These are phyloP conservation scores for Picochlorum sp. DNA, from an alignment of 139 green algal species.

Conservation along the genomic window DNA sequence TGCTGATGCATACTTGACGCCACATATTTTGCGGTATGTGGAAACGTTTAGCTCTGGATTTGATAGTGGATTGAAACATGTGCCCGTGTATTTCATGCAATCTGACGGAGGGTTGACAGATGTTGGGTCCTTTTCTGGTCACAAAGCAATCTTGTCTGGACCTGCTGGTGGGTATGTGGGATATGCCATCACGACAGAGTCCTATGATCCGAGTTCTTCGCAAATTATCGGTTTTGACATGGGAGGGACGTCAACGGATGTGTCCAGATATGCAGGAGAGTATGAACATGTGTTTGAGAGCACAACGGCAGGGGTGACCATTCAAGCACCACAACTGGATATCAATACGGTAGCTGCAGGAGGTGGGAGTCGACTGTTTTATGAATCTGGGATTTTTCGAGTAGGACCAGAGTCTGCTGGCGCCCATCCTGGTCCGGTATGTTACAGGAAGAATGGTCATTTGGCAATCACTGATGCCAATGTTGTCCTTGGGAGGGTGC, in stretches of 20 bases:
- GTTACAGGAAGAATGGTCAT: constrained; percentile 86
- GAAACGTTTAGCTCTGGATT: constrained; percentile 76
- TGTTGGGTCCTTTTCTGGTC: constrained; percentile 70
- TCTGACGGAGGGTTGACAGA: constrained; percentile 75
- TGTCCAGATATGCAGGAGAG: constrained; percentile 76
- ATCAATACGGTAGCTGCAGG: constrained; percentile 98
- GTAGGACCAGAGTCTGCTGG: constrained; percentile 92
- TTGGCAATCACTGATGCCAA: constrained; percentile 96
- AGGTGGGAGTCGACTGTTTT: constrained; percentile 77
- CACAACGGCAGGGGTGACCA: constrained; percentile 76
- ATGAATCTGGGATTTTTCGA: constrained; percentile 45
- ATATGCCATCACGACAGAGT: constrained; percentile 75
- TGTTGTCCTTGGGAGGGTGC: constrained; percentile 78
- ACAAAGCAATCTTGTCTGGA: constrained; percentile 91
- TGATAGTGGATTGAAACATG: constrained; percentile 57
- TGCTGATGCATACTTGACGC: constrained; percentile 93
- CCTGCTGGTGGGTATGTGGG: constrained; percentile 86
- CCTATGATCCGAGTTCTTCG: constrained; percentile 23
- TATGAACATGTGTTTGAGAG: constrained; percentile 93
- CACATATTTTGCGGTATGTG: constrained; percentile 79
- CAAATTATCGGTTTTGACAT: constrained; percentile 98
- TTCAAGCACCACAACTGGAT: constrained; percentile 89
- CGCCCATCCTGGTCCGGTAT: constrained; percentile 89
- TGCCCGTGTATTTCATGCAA: constrained; percentile 66
- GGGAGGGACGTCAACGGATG: constrained; percentile 86